Evolutionary conservation across 2,329 filamentous ascomycete genomes (phyloP).

Genomic region (Penicillium sp.): DNA sequence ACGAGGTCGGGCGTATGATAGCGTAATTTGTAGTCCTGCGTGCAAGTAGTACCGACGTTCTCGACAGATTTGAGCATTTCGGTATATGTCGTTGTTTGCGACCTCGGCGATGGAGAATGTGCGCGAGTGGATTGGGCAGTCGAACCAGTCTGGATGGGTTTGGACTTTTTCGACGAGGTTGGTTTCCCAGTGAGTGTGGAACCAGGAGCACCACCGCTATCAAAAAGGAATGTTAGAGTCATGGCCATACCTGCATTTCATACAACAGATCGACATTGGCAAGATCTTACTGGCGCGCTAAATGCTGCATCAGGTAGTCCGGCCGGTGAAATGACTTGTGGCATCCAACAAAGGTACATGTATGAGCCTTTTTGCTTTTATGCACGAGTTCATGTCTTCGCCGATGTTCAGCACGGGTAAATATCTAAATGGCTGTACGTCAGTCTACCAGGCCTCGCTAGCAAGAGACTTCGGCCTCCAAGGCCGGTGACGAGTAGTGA

Average conservation of each 20-base stretch:
- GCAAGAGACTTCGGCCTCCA: no score
- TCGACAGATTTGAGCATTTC: no score
- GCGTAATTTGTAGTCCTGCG: no score
- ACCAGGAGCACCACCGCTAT: no score
- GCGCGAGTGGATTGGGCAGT: no score
- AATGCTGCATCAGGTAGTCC: slow-evolving; percentile 44
- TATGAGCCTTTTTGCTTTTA: slow-evolving; percentile 40
- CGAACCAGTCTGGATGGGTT: no score
- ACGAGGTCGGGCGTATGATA: no score
- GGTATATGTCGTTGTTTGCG: no score
- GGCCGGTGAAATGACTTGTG: slow-evolving; percentile 44
- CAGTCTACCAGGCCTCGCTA: not conserved
- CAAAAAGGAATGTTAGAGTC: not conserved
- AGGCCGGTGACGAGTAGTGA: not conserved
- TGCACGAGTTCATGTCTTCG: slow-evolving; percentile 47
- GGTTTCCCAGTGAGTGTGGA: no score
- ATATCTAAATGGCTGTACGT: slow-evolving; percentile 30
- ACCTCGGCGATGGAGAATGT: no score
- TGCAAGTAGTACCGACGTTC: no score
- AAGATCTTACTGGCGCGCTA: slow-evolving; percentile 43
- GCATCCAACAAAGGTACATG: slow-evolving; percentile 40
- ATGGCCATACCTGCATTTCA: not conserved
- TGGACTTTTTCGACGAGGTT: no score
- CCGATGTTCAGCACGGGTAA: slow-evolving; percentile 45
- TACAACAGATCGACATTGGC: not conserved